Evolutionary conservation across 2,329 filamentous ascomycete genomes (phyloP), one percentile per base, ranked within the genome.

Genomic region (Alternaria angustiovoidea): DNA sequence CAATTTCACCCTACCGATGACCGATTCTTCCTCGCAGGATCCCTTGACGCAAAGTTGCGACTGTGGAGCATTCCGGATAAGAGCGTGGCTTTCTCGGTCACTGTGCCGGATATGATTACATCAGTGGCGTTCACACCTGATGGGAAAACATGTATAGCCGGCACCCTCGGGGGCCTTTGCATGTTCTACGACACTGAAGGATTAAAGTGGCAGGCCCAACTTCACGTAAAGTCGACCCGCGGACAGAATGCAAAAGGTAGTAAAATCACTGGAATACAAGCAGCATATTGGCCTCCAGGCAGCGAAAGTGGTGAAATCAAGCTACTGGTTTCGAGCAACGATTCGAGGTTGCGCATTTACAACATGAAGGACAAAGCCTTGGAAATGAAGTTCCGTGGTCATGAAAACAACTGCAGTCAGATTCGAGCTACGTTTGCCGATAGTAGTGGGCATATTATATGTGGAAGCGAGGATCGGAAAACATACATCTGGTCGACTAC

Each of bases 1-100:
- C 88, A 92, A 38, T 99, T 99, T 68, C 95, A 99, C 75, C 95
- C 95, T 0, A 89, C 87, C 28, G 95, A 99, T 75, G 95, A 99
- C 75, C 90, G 95, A 0, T 99, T 99, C 81, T 99, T 99, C 78
- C 84, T 99, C 11, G 94, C 95, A 18, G 95, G 95, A 8, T 97
- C 93, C 1, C 84, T 98, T 7, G 95, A 99, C 75, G 91, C 90
- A 1, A 94, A 93, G 67, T 79, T 99, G 51, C 87, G 95, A 16
- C 81, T 99, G 2, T 99, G 95, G 95, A 97, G 93, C 74, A 99
- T 99, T 47, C 94, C 95, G 0, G 95, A 99, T 77, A 97, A 96
- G 76, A 88, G 86, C n/a, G 91, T 98, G 28, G 94, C 94, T 0
- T 98, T 89, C 74, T 90, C 89, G 65, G 89, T 86, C 8, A 87